phyloP scores from a whole-genome alignment of 2,329 filamentous ascomycete species.

The Amesomyces nigricolor region DNA sequence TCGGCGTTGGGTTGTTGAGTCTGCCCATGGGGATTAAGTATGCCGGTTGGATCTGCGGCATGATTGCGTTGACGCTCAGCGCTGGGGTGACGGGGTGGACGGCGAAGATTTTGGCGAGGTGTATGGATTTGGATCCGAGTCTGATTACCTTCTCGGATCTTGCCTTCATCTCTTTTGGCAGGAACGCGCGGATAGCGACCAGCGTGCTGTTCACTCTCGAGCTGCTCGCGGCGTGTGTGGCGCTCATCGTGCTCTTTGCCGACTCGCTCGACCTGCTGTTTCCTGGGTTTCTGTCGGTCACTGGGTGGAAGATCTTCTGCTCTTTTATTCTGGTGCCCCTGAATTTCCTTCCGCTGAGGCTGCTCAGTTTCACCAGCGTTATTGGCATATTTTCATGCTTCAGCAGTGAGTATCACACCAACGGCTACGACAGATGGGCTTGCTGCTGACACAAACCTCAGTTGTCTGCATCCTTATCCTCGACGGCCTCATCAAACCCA shows the following conservation, averaged over 20 bases:
- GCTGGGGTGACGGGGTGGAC: conserved; percentile 80
- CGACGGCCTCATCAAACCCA: conserved; percentile 79
- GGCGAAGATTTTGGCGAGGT: conserved; percentile 76
- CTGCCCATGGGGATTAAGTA: conserved; percentile 83
- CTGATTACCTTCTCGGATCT: conserved; percentile 93
- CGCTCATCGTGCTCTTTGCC: conserved; percentile 85
- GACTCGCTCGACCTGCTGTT: conserved; percentile 80
- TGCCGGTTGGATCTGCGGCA: conserved; percentile 80
- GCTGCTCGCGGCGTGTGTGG: conserved; percentile 81
- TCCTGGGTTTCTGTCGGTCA: conserved; percentile 58
- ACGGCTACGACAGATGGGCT: background rate
- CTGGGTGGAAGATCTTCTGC: conserved; percentile 81
- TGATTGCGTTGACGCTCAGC: conserved; percentile 66
- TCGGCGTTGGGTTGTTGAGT: conserved; percentile 84
- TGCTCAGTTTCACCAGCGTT: conserved; percentile 85
- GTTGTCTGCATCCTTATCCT: conserved; percentile 78
- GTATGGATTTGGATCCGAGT: conserved; percentile 76
- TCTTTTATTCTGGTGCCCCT: conserved; percentile 72
- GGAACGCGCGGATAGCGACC: conserved; percentile 71
- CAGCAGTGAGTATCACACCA: conserved; percentile 58
- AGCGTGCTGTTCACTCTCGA: conserved; percentile 86
- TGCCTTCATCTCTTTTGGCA: conserved; percentile 84
- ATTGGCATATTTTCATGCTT: conserved; percentile 89
- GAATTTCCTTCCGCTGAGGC: conserved; percentile 75
- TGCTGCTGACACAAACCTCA: conserved; percentile 32